Evolutionary conservation across 2,329 filamentous ascomycete species (phyloP), one percentile per base, ranked within the genome.

Genomic region (Scolecobasidium constrictum): DNA sequence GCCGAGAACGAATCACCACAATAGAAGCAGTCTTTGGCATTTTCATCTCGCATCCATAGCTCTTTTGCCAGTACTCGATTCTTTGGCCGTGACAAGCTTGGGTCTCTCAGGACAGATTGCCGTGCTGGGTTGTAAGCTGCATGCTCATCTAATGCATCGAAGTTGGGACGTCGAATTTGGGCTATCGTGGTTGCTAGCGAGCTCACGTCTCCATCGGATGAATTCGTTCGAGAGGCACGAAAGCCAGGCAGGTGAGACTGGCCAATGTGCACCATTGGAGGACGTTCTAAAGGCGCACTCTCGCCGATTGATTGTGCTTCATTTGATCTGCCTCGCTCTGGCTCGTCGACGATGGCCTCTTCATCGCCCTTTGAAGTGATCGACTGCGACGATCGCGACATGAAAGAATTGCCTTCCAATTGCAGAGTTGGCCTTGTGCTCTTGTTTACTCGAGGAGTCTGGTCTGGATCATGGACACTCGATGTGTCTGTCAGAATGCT

Each of bases 41-140:
- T 95, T 56, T 96, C 92, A 57, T 98, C 92, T 46, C 87, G 85
- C 92, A 98, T 98, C 92, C 90, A 96, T 53, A 94, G 96, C 52
- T 96, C 88, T 55, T 88, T 92, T 58, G 85, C 94, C 36, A 96
- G 66, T 5, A 98, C 81, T 55, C 90, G 87, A 53, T 86, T 84
- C 48, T 83, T 78, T 69, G 94, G 82, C 51, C 83, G 81, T 39
- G 60, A 26, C 48, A 37, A 18, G 57, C 17, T 50, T 56, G 12
- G 67, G 65, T 42, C 73, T 57, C 48, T 62, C 62, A 44, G 59
- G 16, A 21, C 28, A 16, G 17, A 13, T 9, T 21, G 9, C 20
- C 34, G 13, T 12, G 17, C 18, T 12, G 35, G 28, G 31, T 19
- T 50, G 5, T 23, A 28, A 20, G 36, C 20, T 20, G 37, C 51